Conservation (phyloP, 345 rosid genomes). For the Punica granatum region DNA sequence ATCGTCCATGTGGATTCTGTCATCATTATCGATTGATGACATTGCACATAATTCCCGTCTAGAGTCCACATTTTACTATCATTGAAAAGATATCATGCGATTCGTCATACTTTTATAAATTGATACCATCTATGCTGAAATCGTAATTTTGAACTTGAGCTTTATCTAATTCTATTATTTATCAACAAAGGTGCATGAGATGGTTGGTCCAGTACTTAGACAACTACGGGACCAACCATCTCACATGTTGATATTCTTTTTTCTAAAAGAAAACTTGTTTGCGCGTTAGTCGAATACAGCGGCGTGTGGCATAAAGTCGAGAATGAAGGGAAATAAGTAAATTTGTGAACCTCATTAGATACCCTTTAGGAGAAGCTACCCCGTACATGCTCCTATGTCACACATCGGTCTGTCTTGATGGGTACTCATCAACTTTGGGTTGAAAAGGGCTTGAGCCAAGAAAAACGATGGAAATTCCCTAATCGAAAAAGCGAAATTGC, state of each 20-base stretch:
- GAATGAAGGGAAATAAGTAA: background rate
- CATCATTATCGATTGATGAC: no score
- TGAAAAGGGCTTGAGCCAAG: background rate
- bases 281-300: background rate
- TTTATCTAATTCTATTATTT: no score
- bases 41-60: no score
- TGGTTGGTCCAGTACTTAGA: no score
- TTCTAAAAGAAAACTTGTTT: background rate
- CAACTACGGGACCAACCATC: no score
- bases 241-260: background rate
- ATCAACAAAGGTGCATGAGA: no score
- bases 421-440: background rate
- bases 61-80: no score
- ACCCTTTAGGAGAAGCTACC: background rate
- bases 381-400: background rate
- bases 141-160: no score
- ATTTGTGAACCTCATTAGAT: conserved; percentile 1
- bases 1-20: no score
- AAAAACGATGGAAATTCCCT: background rate
- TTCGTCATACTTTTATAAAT: no score
- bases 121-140: no score
- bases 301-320: background rate
- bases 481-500: background rate
- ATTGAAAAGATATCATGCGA: no score
- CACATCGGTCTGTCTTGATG: background rate